Conservation (phyloP, 176 grass and related monocot genomes). For the Lolium perenne region DNA sequence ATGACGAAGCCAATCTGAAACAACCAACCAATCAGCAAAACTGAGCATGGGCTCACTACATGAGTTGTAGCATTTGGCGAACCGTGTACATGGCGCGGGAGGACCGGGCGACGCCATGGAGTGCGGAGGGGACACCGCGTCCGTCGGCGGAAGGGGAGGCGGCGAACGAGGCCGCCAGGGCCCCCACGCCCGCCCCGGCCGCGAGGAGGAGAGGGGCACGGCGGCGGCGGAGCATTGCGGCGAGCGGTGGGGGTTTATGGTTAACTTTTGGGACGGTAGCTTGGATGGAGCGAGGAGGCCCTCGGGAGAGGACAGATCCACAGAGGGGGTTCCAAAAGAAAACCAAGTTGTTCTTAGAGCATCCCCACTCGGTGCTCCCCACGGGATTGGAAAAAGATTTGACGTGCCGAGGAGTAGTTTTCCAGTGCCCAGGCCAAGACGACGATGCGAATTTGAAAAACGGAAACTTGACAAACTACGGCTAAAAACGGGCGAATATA, state of each 20-base stretch:
- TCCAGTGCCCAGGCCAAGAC: too few species aligned
- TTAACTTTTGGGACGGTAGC: too few species aligned
- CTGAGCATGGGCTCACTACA: neutral
- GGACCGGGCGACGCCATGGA: slow-evolving; percentile 72
- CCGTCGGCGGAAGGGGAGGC: slow-evolving; percentile 34
- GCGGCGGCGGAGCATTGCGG: slow-evolving; percentile 40
- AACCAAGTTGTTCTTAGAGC: too few species aligned
- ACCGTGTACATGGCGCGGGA: slow-evolving; percentile 83
- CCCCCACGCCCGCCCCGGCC: slow-evolving; percentile 37
- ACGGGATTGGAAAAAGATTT: too few species aligned
- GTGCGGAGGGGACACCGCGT: slow-evolving; percentile 31
- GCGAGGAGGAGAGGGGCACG: slow-evolving; percentile 46
- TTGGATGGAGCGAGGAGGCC: too few species aligned
- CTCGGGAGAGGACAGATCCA: too few species aligned
- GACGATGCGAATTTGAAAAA: too few species aligned
- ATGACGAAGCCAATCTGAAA: slow-evolving; percentile 76
- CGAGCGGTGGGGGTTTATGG: neutral
- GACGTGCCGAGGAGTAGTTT: too few species aligned
- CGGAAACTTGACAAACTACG: too few species aligned
- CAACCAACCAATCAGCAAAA: neutral
- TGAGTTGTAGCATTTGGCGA: neutral
- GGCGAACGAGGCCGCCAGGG: slow-evolving; percentile 32
- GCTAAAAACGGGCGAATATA: too few species aligned
- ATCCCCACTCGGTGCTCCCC: too few species aligned
- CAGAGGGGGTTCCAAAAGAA: too few species aligned